Conservation (phyloP, 139 green algal genomes). For the Marvania coccoides region DNA sequence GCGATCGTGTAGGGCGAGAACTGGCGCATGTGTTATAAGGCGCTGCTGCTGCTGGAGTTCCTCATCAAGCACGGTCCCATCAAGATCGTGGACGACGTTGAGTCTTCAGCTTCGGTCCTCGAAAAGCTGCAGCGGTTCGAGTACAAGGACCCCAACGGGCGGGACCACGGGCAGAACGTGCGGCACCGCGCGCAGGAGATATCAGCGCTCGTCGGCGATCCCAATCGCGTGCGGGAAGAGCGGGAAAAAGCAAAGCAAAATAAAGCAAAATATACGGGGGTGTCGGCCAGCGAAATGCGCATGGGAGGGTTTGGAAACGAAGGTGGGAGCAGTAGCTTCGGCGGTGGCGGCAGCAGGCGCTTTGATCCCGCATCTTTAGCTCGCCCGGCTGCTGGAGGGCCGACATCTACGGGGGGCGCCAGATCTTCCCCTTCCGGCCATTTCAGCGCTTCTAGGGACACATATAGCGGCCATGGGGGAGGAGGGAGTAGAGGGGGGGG, state of each 20-base stretch:
- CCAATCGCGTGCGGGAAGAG: constrained; percentile 51
- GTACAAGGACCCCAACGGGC: constrained; percentile 71
- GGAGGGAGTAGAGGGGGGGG: background rate
- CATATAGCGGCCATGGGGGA: background rate
- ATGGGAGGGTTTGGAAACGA: constrained; percentile 16
- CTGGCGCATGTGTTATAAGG: constrained; percentile 91
- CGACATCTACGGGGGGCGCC: too few relatives aligned
- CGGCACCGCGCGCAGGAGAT: constrained; percentile 75
- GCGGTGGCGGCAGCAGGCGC: background rate
- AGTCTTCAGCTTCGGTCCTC: constrained; percentile 46
- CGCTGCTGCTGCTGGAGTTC: constrained; percentile 81
- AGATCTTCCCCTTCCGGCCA: background rate
- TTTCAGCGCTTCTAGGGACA: background rate
- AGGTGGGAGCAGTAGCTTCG: background rate
- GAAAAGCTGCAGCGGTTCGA: constrained; percentile 71
- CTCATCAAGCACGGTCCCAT: constrained; percentile 77
- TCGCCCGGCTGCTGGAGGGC: background rate
- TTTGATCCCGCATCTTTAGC: background rate
- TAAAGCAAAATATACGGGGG: constrained; percentile 63
- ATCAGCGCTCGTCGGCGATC: constrained; percentile 48
- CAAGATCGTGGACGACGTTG: constrained; percentile 58
- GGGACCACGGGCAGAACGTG: constrained; percentile 82
- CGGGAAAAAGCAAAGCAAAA: constrained; percentile 63
- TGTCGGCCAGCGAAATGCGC: constrained; percentile 44
- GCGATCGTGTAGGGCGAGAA: constrained; percentile 46